A percentile compares a stretch with the other conserved stretches of the same genome.
These are phyloP conservation scores for Arthrobotrys sinensis DNA, from an alignment of 2,329 filamentous ascomycete species.

Conservation along the genomic window DNA sequence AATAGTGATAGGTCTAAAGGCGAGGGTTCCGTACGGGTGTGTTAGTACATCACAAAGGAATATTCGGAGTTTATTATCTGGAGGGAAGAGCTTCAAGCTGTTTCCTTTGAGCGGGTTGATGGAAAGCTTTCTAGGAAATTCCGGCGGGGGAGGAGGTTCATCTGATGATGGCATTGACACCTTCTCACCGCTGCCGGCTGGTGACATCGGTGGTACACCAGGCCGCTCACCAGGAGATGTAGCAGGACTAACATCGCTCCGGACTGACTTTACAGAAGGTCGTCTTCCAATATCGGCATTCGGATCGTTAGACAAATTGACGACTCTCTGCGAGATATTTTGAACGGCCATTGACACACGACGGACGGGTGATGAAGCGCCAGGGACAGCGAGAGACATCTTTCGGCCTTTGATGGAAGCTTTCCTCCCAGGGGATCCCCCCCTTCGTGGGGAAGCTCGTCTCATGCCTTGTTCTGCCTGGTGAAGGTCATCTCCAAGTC, in stretches of 20 bases:
- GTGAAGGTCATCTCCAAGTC: conserved; percentile 64
- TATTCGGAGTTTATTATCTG: conserved; percentile 81
- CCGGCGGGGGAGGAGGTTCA: conserved; percentile 69
- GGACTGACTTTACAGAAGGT: conserved; percentile 72
- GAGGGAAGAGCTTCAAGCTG: conserved; percentile 85
- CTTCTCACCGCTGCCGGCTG: conserved; percentile 41
- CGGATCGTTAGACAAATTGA: conserved; percentile 91
- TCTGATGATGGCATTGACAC: conserved; percentile 38
- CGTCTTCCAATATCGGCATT: conserved; percentile 82
- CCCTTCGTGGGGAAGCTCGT: conserved; percentile 38
- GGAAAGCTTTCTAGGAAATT: conserved; percentile 66
- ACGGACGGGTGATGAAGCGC: conserved; percentile 69
- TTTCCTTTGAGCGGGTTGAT: conserved; percentile 87
- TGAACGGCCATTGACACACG: conserved; percentile 70
- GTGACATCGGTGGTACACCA: conserved; percentile 72
- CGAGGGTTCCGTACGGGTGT: conserved; percentile 73
- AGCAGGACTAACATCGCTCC: conserved; percentile 74
- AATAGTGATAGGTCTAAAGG: not conserved
- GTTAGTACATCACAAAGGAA: conserved; percentile 86
- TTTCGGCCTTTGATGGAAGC: conserved; percentile 53
- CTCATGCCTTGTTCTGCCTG: conserved; percentile 63
- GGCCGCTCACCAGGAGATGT: conserved; percentile 71
- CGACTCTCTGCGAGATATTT: conserved; percentile 95
- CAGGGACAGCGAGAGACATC: conserved; percentile 61
- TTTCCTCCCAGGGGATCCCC: conserved; percentile 48